Evolutionary conservation across 2,329 filamentous ascomycete species (phyloP), one percentile per base, ranked within the genome.

Genomic region (Colletotrichum liaoningense): DNA sequence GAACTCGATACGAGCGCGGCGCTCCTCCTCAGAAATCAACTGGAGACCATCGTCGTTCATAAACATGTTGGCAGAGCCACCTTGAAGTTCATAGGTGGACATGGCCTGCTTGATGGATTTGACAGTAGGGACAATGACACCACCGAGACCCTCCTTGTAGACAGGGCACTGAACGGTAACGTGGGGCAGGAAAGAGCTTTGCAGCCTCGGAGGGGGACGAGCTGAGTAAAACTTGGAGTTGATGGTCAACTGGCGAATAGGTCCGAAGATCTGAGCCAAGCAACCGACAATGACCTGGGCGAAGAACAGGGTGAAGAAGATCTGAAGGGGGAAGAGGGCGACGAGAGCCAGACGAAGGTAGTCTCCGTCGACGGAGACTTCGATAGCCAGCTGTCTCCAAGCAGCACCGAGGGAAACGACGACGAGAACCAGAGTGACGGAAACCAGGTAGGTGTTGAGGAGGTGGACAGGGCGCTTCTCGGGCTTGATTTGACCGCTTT

Each of bases 221-320:
- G 93, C 94, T 0, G 94, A 96, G 84, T 93, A 97, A 85, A 92
- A 96, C 81, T 93, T 94, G 79, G 93, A 95, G 87, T 97, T 97
- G 78, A 88, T 84, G 38, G 87, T 89, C 81, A 96, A 87, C 79
- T 95, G 93, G 60, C 89, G 88, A 69, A 95, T 90, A 1, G 94
- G 93, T 5, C 94, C 94, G 71, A 95, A 89, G 76, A 93, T 90
- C 80, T 95, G 93, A 2, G 92, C 91, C 78, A 95, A 81, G 79
- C 92, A 94, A 74, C 93, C 93, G 64, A 95, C 85, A 72, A 95
- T 93, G 78, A 95, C 93, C 81, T 95, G 93, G 26, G 88, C 91
- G 80, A 96, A 95, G 85, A 96, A 94, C 77, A 95, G 87, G 2
- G 93, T 94, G 84, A 95, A 95, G 86, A 95, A 95, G 72, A 95